A percentile compares a stretch with the other conserved stretches of the same genome.
phyloP scores from a whole-genome alignment of 768 basidiomycete genomes.

The Jaapia argillacea region DNA sequence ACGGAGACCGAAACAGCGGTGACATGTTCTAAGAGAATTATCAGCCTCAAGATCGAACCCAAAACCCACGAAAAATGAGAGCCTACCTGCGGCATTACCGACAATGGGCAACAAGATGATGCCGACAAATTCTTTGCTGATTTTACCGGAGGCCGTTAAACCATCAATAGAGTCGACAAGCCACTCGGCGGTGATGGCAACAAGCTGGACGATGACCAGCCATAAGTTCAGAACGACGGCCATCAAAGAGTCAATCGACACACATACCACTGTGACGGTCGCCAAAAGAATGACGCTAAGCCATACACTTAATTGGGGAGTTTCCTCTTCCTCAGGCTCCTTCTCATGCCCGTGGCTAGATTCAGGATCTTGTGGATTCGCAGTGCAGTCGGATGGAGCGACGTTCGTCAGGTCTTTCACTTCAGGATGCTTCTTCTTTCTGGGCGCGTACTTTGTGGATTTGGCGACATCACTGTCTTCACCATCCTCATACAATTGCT shows the following conservation, averaged over 20 bases:
- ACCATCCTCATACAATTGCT: constrained; percentile 45
- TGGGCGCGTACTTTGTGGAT: not conserved
- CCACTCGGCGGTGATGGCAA: constrained; percentile 46
- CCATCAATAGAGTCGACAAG: constrained; percentile 80
- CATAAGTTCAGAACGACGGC: not conserved
- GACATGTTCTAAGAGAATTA: constrained; percentile 57
- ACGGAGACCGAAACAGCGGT: constrained; percentile 89
- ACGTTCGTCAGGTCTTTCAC: not conserved
- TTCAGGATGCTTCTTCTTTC: not conserved
- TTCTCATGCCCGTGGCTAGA: constrained; percentile 11
- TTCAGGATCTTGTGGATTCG: not conserved
- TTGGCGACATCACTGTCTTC: not conserved
- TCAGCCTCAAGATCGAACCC: constrained; percentile 5
- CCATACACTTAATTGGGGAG: constrained; percentile 23
- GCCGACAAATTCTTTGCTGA: constrained; percentile 79
- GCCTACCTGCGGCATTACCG: constrained; percentile 69
- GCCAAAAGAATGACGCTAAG: constrained; percentile 24
- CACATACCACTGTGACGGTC: constrained; percentile 29
- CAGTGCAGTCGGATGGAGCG: not conserved
- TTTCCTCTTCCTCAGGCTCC: constrained; percentile 22
- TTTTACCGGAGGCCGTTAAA: constrained; percentile 41
- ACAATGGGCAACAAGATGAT: constrained; percentile 86
- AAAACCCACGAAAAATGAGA: not conserved
- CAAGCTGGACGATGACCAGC: constrained; percentile 18
- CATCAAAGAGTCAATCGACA: not conserved